Conservation (phyloP, 2,329 filamentous ascomycete species). For the Chaetomium sp. region DNA sequence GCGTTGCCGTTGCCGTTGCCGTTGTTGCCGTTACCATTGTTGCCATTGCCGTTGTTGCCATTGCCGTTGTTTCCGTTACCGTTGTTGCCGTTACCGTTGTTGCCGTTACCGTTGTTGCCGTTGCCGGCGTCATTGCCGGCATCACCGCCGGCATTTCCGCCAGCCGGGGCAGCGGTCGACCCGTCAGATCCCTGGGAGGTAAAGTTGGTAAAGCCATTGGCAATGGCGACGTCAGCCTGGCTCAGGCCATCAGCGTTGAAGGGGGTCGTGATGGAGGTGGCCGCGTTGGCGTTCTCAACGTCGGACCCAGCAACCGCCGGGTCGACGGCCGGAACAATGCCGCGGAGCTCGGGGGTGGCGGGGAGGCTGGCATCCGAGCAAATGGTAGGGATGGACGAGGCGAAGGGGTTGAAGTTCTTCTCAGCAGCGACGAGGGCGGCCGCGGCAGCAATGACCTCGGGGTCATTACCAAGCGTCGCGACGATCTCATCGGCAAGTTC, state of each 20-base stretch:
- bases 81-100: neutral
- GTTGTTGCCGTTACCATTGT: neutral
- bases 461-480: constrained; percentile 59
- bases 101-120: neutral
- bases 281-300: constrained; percentile 62
- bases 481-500: constrained; percentile 66
- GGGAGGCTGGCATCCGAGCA: constrained; percentile 66
- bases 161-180: constrained; percentile 24
- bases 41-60: neutral
- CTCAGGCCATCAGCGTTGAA: constrained; percentile 63
- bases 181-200: constrained; percentile 40
- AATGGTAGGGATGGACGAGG: constrained; percentile 60
- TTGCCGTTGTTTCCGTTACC: constrained; percentile 1
- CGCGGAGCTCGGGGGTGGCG: constrained; percentile 61
- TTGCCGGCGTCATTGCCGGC: constrained; percentile 7
- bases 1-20: constrained; percentile 9
- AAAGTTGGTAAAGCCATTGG: constrained; percentile 66
- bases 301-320: constrained; percentile 61
- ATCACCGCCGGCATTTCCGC: constrained; percentile 7
- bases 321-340: constrained; percentile 69
- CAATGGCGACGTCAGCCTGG: constrained; percentile 64
- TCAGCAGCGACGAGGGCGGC: constrained; percentile 67
- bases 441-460: constrained; percentile 62
- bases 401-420: constrained; percentile 74
- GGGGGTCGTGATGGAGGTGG: constrained; percentile 53